Conservation (phyloP, 805 yeast genomes). For the Candida tibetensis region DNA sequence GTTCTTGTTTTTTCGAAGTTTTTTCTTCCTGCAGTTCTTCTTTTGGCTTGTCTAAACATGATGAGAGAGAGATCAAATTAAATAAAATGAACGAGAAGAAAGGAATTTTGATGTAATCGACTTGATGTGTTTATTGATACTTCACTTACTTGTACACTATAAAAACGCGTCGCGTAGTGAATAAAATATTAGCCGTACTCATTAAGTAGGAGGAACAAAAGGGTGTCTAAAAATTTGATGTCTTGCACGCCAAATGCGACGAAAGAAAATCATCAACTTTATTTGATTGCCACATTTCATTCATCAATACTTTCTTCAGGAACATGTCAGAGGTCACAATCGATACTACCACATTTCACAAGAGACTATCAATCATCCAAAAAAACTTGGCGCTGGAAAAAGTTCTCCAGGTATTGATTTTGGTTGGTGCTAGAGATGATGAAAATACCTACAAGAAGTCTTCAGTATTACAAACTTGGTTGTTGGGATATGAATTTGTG, state of each 20-base stretch:
- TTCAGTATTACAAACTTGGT: conserved; percentile 84
- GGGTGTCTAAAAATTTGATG: too few relatives aligned
- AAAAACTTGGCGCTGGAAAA: conserved; percentile 25
- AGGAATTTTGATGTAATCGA: too few relatives aligned
- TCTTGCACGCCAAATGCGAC: too few relatives aligned
- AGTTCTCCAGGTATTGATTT: conserved; percentile 44
- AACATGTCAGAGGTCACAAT: conserved; percentile 61
- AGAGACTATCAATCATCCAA: conserved; percentile 46
- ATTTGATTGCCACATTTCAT: too few relatives aligned
- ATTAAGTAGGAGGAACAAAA: too few relatives aligned
- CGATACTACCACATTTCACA: conserved; percentile 51
- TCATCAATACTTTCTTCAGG: too few relatives aligned
- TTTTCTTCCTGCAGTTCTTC: conserved; percentile 70
- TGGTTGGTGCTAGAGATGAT: conserved; percentile 83
- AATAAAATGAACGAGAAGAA: too few relatives aligned
- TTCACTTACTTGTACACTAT: too few relatives aligned
- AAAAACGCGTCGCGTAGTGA: too few relatives aligned
- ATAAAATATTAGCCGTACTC: too few relatives aligned
- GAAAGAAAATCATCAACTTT: too few relatives aligned
- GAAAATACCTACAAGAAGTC: conserved; percentile 89
- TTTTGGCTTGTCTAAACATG: conserved; percentile 73
- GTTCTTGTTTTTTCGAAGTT: conserved; percentile 49
- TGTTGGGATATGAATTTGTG: conserved; percentile 93
- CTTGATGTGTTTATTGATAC: too few relatives aligned
- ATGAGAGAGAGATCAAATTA: neutral